Evolutionary conservation across 106 monocot genomes (phyloP), one percentile per base, ranked within the genome.

Genomic region (Dioscorea zingiberensis): DNA sequence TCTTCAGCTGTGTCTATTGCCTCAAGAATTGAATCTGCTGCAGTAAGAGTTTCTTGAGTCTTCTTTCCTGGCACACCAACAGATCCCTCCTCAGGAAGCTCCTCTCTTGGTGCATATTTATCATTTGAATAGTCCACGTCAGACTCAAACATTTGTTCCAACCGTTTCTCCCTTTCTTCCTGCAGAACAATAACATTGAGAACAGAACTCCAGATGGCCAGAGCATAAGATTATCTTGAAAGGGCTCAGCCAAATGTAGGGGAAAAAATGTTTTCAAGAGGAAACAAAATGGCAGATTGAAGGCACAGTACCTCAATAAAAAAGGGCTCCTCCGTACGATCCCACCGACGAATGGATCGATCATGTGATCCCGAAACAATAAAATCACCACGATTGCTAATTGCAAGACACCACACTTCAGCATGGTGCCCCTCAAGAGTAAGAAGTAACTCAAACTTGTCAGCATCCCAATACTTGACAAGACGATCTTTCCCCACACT

Each of bases 381-480:
- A 51, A 93, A 98, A 77, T 89, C 93, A 69, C 98, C 98, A 66
- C 81, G 81, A 80, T 59, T 72, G 66, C 98, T 98, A 48, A 89
- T 49, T 54, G 92, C 71, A 63, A 98, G 92, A 55, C 89, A 92
- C 86, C 84, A 93, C 69, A 93, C 74, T 76, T 92, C 81, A 65
- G 88, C 93, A 80, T 93, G 98, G 79, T 98, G 98, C 54, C 98
- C 98, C 64, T 89, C 89, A 32, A 98, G 84, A 75, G 86, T 84
- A 58, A 98, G 72, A 45, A 98, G 74, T 48, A 86, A 64, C 78
- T 98, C 85, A 72, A 98, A 98, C 66, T 93, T 98, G 69, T 92
- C 98, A 56, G 91, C 98, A 89, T 98, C 93, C 98, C 98, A 93
- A 55, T 93, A 98, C 75, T 93, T 98, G 26, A 98, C 67, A 64